These are phyloP conservation scores for Plantago elongata DNA, from an alignment of 257 asterid genomes.

Conservation along the genomic window DNA sequence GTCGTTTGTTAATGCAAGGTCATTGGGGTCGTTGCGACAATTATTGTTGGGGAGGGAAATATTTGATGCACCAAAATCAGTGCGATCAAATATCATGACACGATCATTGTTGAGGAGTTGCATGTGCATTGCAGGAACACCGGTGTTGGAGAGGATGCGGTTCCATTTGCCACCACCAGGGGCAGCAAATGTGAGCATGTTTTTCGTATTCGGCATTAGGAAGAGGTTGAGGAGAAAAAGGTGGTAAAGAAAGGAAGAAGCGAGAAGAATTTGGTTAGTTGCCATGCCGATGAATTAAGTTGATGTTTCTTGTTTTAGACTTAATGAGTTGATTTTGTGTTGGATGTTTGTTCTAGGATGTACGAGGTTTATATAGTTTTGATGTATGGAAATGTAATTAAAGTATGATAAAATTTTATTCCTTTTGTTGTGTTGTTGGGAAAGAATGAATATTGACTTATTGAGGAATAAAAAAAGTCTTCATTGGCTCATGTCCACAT, in stretches of 20 bases:
- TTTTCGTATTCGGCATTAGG: constrained; percentile 6
- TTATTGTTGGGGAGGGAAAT: background rate
- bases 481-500: too few species aligned
- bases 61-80: background rate
- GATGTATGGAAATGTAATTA: too few species aligned
- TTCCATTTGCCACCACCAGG: background rate
- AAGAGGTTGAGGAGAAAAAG: background rate
- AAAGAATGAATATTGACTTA: too few species aligned
- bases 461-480: too few species aligned
- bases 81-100: constrained; percentile 1
- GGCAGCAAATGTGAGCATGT: too few species aligned
- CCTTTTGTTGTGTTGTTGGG: too few species aligned
- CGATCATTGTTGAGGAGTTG: background rate
- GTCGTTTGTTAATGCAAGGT: background rate
- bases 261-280: background rate
- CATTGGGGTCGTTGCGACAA: background rate
- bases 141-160: background rate
- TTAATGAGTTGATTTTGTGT: too few species aligned
- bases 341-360: too few species aligned
- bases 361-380: too few species aligned
- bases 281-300: background rate
- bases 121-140: constrained; percentile 3
- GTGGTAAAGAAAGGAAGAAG: too few species aligned
- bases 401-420: too few species aligned
- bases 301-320: too few species aligned